A percentile compares a stretch with the other conserved stretches of the same genome.
These are phyloP conservation scores for Colletotrichum melonis DNA, from an alignment of 2,329 filamentous ascomycete genomes.

Conservation along the genomic window DNA sequence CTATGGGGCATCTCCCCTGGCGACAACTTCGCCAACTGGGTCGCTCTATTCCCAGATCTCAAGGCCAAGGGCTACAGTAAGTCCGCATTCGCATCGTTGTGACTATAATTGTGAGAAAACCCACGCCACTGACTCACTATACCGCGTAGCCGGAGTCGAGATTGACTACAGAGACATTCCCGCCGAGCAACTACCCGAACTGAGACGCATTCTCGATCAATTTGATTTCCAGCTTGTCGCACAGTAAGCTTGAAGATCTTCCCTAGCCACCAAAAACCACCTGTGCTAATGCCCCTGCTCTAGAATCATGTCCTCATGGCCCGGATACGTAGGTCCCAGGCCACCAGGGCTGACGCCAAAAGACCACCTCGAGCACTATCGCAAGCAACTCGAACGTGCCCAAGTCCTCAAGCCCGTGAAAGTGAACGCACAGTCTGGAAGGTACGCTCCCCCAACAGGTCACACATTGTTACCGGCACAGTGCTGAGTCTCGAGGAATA, in stretches of 20 bases:
- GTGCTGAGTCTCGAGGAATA: conserved; percentile 8
- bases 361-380: conserved; percentile 32
- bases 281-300: not conserved
- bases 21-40: conserved; percentile 30
- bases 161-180: not conserved
- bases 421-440: conserved; percentile 36
- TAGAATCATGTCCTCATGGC: conserved; percentile 33
- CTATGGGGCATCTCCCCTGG: conserved; percentile 31
- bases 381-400: conserved; percentile 28
- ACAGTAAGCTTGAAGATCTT: not conserved
- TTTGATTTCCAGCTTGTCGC: conserved; percentile 8
- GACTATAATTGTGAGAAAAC: too few relatives aligned
- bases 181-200: conserved; percentile 2
- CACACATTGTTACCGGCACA: not conserved
- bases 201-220: conserved; percentile 8
- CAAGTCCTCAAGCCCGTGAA: conserved; percentile 28
- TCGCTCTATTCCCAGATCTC: conserved; percentile 24
- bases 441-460: conserved; percentile 7
- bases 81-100: not conserved
- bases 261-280: not conserved
- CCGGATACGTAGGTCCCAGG: conserved; percentile 23
- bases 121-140: too few relatives aligned
- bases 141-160: conserved; percentile 1
- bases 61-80: conserved; percentile 35
- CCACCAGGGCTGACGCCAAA: conserved; percentile 7